Evolutionary conservation across 495 filamentous ascomycete genomes (phyloP).

Genomic region (Venustampulla echinocandica): DNA sequence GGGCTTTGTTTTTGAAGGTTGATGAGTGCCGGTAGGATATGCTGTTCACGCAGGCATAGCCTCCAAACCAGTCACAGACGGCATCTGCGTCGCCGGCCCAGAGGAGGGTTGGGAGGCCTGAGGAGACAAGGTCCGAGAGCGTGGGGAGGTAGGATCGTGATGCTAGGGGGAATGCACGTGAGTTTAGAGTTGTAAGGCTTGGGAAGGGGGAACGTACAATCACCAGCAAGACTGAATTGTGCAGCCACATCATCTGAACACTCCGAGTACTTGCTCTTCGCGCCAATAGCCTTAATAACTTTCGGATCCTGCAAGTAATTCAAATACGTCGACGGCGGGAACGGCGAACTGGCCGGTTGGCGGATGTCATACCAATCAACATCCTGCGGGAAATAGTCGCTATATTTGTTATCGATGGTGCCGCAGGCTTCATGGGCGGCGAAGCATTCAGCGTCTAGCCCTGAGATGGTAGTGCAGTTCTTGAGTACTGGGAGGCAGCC

Average conservation of each 20-base stretch:
- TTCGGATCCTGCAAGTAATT: constrained; percentile 33
- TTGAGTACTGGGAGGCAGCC: background rate
- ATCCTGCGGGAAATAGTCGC: too few species aligned
- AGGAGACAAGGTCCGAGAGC: constrained; percentile 39
- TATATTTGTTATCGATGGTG: background rate
- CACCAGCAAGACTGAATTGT: constrained; percentile 39
- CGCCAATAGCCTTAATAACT: constrained; percentile 44
- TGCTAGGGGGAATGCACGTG: background rate
- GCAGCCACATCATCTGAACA: constrained; percentile 32
- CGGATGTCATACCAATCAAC: too few species aligned
- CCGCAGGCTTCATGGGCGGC: background rate
- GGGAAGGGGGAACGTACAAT: constrained; percentile 25
- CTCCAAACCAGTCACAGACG: constrained; percentile 44
- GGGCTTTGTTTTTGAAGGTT: constrained; percentile 29
- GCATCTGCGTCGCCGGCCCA: constrained; percentile 52
- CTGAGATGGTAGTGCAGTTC: background rate
- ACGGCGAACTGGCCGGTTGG: too few species aligned
- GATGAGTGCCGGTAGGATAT: constrained; percentile 30
- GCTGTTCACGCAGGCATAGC: constrained; percentile 33
- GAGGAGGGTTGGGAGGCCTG: constrained; percentile 39
- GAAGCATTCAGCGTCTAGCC: background rate
- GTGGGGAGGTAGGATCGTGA: constrained; percentile 36
- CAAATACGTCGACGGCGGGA: too few species aligned
- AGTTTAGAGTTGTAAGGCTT: constrained; percentile 5
- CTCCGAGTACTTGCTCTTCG: constrained; percentile 37